Evolutionary conservation across 306 rosid genomes (phyloP).

Genomic region (Adenanthera pavonina): DNA sequence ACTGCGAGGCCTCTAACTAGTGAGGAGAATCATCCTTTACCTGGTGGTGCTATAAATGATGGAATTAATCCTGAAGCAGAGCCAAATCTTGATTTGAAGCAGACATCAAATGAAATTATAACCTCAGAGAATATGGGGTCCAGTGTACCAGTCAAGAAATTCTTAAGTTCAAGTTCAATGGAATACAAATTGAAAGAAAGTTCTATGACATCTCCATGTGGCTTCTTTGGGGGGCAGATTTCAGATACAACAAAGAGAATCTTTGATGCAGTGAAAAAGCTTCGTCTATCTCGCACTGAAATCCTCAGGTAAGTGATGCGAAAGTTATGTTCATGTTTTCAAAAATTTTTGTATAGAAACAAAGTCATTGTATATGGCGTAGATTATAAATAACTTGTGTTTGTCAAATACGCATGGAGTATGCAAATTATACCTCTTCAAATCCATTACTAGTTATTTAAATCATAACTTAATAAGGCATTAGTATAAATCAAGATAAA

Average conservation of each 20-base stretch:
- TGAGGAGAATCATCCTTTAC: constrained; percentile 36
- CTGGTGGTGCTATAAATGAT: constrained; percentile 38
- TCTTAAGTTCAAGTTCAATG: constrained; percentile 41
- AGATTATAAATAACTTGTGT: background rate
- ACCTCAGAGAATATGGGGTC: constrained; percentile 38
- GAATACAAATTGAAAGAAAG: constrained; percentile 53
- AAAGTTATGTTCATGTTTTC: constrained; percentile 29
- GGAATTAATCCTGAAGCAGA: constrained; percentile 39
- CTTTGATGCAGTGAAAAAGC: constrained; percentile 64
- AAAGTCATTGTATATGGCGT: background rate
- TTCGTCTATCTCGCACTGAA: constrained; percentile 79
- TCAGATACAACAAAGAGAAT: constrained; percentile 56
- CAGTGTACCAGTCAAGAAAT: constrained; percentile 44
- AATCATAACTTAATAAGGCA: background rate
- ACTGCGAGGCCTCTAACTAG: constrained; percentile 41
- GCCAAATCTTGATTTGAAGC: constrained; percentile 45
- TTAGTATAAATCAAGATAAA: background rate
- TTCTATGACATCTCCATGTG: constrained; percentile 39
- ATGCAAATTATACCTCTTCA: background rate
- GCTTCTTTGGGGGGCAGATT: constrained; percentile 43
- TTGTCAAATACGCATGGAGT: constrained; percentile 25
- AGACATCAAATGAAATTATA: constrained; percentile 39
- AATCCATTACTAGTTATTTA: background rate
- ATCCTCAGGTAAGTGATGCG: constrained; percentile 73
- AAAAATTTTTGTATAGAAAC: constrained; percentile 13